These are phyloP conservation scores for Blastomyces parvus DNA, from an alignment of 2,329 filamentous ascomycete genomes.

Conservation along the genomic window DNA sequence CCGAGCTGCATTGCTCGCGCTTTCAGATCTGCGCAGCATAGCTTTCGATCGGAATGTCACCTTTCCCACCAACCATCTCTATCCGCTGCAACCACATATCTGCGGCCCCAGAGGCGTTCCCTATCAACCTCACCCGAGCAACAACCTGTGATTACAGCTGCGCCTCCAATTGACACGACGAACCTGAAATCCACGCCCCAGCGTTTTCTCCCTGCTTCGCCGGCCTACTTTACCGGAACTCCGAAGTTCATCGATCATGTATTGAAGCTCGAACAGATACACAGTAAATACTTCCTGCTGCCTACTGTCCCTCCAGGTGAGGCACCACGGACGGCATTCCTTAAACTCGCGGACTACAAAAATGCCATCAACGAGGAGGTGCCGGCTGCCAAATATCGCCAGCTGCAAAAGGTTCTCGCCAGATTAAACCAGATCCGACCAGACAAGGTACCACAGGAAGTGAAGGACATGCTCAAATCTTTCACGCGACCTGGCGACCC, in stretches of 20 bases:
- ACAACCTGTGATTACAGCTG: conserved; percentile 17
- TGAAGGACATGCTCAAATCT: conserved; percentile 52
- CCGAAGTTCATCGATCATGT: conserved; percentile 79
- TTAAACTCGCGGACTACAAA: conserved; percentile 66
- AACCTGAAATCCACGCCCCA: conserved; percentile 39
- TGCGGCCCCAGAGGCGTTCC: conserved; percentile 14
- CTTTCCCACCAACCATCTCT: conserved; percentile 20
- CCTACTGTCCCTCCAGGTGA: conserved; percentile 58
- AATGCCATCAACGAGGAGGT: conserved; percentile 61
- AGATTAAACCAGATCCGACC: conserved; percentile 80
- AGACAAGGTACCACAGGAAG: conserved; percentile 59
- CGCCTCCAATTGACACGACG: conserved; percentile 28
- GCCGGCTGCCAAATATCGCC: conserved; percentile 66
- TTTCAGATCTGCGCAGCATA: conserved; percentile 26
- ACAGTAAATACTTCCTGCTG: conserved; percentile 62
- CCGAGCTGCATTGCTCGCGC: conserved; percentile 29
- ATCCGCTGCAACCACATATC: conserved; percentile 8
- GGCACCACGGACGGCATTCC: conserved; percentile 69
- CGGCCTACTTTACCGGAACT: conserved; percentile 88
- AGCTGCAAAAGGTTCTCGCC: conserved; percentile 65
- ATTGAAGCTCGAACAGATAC: conserved; percentile 61
- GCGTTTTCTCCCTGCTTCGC: conserved; percentile 71
- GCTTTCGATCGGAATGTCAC: conserved; percentile 32
- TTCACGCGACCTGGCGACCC: conserved; percentile 71
- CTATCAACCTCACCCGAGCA: conserved; percentile 16